Conservation (phyloP, 2,329 filamentous ascomycete genomes). For the Diplodia sapinea region DNA sequence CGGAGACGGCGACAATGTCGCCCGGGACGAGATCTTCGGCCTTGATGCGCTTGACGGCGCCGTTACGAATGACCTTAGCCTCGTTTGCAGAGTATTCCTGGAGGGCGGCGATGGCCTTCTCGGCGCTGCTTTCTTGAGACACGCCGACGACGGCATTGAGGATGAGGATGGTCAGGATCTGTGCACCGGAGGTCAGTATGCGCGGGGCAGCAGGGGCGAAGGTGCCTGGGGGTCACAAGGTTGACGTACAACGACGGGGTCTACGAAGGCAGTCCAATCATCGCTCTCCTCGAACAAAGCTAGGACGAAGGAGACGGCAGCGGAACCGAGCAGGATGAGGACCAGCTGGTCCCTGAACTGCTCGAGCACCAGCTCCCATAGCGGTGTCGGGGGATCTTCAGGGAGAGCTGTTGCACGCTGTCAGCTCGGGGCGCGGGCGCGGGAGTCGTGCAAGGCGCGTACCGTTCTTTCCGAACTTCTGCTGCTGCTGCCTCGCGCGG, state of each 20-base stretch:
- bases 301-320: conserved; percentile 89
- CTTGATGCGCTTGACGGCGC: conserved; percentile 80
- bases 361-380: conserved; percentile 96
- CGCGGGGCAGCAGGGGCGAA: conserved; percentile 32
- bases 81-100: conserved; percentile 99
- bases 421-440: conserved; percentile 33
- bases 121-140: conserved; percentile 96
- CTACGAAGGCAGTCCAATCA: conserved; percentile 96
- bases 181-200: conserved; percentile 6
- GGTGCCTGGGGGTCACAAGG: background rate
- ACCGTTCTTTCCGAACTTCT: conserved; percentile 63
- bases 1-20: conserved; percentile 84
- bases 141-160: conserved; percentile 97
- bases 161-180: conserved; percentile 96
- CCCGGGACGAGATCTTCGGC: conserved; percentile 97
- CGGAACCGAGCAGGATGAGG: conserved; percentile 90
- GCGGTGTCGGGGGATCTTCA: conserved; percentile 92
- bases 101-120: conserved; percentile 96
- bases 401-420: conserved; percentile 62
- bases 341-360: conserved; percentile 99
- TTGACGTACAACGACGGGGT: conserved; percentile 83
- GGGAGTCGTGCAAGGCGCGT: conserved; percentile 33
- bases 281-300: conserved; percentile 92
- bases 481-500: conserved; percentile 54
- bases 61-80: conserved; percentile 89